Base-by-base conservation (phyloP, 192 early-diverging fungal genomes). In the Backusella tarrabulga region DNA sequence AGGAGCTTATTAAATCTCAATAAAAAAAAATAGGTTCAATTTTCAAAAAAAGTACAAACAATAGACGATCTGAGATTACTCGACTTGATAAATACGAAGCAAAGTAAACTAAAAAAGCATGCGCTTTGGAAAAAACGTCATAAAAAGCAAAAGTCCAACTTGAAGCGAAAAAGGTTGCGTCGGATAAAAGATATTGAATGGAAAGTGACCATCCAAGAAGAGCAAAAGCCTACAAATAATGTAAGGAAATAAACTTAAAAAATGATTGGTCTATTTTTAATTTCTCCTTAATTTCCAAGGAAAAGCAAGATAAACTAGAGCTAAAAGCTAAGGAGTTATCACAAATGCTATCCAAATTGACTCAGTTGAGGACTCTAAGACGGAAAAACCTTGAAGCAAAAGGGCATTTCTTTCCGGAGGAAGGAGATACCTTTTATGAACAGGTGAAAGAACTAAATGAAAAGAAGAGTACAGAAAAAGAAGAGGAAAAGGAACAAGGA, bases 381-480 rank as follows among this genome's bases (percentile, higher is more conserved):
- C 54, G 54, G n/a, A 56, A 21, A 56, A n/a, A 21, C 2, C 54
- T 56, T 56, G 54, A 56, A 56, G 54, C 21, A 21, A 56, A 56
- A 76, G 81, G 81, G 35, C 81, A 80, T 35, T 83, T 83, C 52
- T 83, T 83, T 56, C 78, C 81, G 3, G 81, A 80, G 46, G 78
- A 83, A 67, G 81, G 77, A 26, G 35, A 83, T 21, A 75, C 76
- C 41, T 83, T 83, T 50, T 83, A 80, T 42, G 76, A 79, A 29
- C 71, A 71, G 11, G 38, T 83, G 35, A 71, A 76, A 35, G 75
- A 79, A 72, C 70, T 75, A 23, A 72, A 79, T 67, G 75, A 80
- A 52, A 79, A 36, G 19, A 71, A 50, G 40, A 77, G 15, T 5
- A 44, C 5, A 44, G 42, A 60, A 71, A 26, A 69, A 73, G 72